A percentile compares a stretch with the other conserved stretches of the same genome.
Conservation (phyloP, 305 asterid species). For the Fraxinus baroniana region DNA sequence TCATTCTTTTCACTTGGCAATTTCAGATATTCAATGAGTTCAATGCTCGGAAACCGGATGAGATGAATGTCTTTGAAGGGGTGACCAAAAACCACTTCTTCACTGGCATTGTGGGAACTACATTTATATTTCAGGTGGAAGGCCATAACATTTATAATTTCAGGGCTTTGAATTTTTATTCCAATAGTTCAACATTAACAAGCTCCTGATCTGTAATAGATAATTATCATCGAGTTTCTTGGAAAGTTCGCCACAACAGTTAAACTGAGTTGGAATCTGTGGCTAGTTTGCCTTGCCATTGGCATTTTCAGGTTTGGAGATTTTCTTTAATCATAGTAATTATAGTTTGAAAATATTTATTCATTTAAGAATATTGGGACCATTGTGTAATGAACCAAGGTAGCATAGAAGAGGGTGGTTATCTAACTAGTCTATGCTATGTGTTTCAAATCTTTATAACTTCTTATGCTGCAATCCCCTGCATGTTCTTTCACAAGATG, state of each 20-base stretch:
- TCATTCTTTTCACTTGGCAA: constrained; percentile 1
- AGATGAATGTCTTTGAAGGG: constrained; percentile 69
- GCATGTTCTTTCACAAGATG: background rate
- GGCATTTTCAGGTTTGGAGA: constrained; percentile 67
- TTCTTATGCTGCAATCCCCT: background rate
- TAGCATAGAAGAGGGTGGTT: background rate
- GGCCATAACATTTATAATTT: background rate
- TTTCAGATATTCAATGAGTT: constrained; percentile 80
- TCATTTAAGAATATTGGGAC: background rate
- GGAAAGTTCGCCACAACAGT: constrained; percentile 74
- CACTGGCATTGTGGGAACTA: constrained; percentile 63
- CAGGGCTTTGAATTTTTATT: background rate
- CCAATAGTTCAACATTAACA: constrained; percentile 23
- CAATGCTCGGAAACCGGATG: constrained; percentile 89
- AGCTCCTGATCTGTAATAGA: constrained; percentile 31
- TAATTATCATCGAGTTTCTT: constrained; percentile 70
- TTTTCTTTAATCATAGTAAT: background rate
- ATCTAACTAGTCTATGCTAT: background rate
- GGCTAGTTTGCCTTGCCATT: constrained; percentile 65
- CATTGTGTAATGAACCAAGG: background rate
- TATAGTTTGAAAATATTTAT: background rate
- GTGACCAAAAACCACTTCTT: constrained; percentile 82
- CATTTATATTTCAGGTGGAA: constrained; percentile 77
- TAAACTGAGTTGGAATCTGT: constrained; percentile 43
- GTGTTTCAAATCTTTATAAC: background rate